Percentiles rank a stretch among this genome's conserved stretches.
phyloP scores from a whole-genome alignment of 139 green algal species.

The Chlorella vulgaris region DNA sequence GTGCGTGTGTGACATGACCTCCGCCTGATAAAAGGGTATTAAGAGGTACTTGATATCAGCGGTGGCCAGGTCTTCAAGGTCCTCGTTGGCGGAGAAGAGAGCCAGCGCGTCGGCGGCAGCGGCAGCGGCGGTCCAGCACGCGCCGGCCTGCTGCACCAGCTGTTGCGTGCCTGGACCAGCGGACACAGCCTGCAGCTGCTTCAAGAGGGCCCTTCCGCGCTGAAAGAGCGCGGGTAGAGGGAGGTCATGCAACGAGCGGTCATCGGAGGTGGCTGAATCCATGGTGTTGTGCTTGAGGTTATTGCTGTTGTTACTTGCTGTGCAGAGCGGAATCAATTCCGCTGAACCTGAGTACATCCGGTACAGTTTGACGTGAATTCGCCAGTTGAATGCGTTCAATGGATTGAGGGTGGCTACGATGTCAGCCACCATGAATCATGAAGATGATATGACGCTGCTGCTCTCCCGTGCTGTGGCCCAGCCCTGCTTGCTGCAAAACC shows the following conservation, averaged over 20 bases:
- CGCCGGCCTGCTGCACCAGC: background rate
- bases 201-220: background rate
- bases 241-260: constrained; percentile 14
- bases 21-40: constrained; percentile 45
- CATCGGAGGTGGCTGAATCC: too few relatives aligned
- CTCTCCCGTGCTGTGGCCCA: too few relatives aligned
- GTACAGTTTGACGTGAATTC: too few relatives aligned
- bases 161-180: background rate
- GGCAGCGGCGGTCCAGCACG: background rate
- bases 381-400: too few relatives aligned
- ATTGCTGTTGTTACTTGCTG: too few relatives aligned
- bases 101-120: constrained; percentile 35
- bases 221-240: constrained; percentile 33
- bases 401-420: too few relatives aligned
- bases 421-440: too few relatives aligned
- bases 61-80: constrained; percentile 73
- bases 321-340: too few relatives aligned
- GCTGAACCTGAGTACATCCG: too few relatives aligned
- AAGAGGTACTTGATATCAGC: constrained; percentile 71
- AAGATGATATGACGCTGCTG: too few relatives aligned
- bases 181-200: constrained; percentile 4
- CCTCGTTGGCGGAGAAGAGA: constrained; percentile 81
- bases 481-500: background rate
- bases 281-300: too few relatives aligned
- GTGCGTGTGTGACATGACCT: constrained; percentile 27